Percentiles rank a stretch among this genome's conserved stretches.
phyloP scores from a whole-genome alignment of 768 basidiomycete genomes.

The Russula sp. region DNA sequence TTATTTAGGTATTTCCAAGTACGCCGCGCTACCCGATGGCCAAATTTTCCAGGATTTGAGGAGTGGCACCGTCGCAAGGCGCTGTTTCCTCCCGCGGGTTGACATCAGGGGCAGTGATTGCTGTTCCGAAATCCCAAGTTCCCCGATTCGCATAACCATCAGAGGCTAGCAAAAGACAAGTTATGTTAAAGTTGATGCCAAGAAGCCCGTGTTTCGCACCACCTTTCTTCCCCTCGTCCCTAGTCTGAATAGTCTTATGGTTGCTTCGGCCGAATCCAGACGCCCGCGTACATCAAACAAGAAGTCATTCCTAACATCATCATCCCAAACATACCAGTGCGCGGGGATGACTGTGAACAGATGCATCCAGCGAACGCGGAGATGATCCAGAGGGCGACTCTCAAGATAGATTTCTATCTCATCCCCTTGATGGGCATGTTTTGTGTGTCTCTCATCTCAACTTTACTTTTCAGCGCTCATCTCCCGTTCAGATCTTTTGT shows the following conservation, averaged over 20 bases:
- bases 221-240: background rate
- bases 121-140: background rate
- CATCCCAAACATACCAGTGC: background rate
- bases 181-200: background rate
- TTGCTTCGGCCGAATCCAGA: background rate
- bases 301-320: background rate
- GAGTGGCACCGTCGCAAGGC: too few species aligned
- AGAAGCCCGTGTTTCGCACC: too few species aligned
- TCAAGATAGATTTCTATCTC: slow-evolving; percentile 24
- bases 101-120: background rate
- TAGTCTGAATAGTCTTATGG: background rate
- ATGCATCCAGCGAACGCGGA: background rate
- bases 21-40: background rate
- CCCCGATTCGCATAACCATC: background rate
- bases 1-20: background rate
- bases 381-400: slow-evolving; percentile 11
- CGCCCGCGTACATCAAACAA: background rate
- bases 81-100: too few species aligned
- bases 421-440: slow-evolving; percentile 27
- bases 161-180: background rate
- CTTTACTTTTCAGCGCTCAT: background rate
- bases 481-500: slow-evolving; percentile 22
- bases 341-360: background rate
- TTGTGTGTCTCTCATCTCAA: slow-evolving; percentile 7
- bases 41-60: background rate